Conservation (phyloP, 805 yeast genomes). For the Candida parachauliodes region DNA sequence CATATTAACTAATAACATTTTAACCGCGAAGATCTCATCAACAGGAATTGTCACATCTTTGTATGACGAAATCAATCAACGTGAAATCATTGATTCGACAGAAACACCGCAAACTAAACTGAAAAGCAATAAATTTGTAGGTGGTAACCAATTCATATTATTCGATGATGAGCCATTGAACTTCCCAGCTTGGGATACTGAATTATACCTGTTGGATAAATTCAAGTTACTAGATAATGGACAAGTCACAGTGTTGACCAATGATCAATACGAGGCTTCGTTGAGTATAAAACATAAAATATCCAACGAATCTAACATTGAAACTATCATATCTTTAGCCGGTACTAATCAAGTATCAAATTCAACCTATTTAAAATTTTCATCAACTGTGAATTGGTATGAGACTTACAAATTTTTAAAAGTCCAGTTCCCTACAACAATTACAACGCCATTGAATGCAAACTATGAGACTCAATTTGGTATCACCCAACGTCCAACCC, state of each 20-base stretch:
- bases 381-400: constrained; percentile 70
- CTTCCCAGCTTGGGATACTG: constrained; percentile 98
- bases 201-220: constrained; percentile 77
- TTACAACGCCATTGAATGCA: constrained; percentile 66
- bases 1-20: constrained; percentile 56
- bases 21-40: constrained; percentile 51
- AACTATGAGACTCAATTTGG: constrained; percentile 95
- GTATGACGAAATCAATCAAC: constrained; percentile 48
- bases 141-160: constrained; percentile 78
- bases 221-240: constrained; percentile 43
- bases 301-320: constrained; percentile 54
- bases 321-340: constrained; percentile 66
- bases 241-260: constrained; percentile 39
- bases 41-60: constrained; percentile 61
- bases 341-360: constrained; percentile 46
- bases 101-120: constrained; percentile 45
- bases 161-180: constrained; percentile 88
- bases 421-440: constrained; percentile 90
- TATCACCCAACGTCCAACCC: constrained; percentile 86
- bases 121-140: constrained; percentile 25
- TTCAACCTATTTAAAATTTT: constrained; percentile 32
- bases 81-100: constrained; percentile 65
- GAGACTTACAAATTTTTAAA: constrained; percentile 85
- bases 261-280: constrained; percentile 60
- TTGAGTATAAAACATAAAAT: constrained; percentile 60